Evolutionary conservation across 2,329 filamentous ascomycete genomes (phyloP), one percentile per base, ranked within the genome.

Genomic region (Venturia carpophila): DNA sequence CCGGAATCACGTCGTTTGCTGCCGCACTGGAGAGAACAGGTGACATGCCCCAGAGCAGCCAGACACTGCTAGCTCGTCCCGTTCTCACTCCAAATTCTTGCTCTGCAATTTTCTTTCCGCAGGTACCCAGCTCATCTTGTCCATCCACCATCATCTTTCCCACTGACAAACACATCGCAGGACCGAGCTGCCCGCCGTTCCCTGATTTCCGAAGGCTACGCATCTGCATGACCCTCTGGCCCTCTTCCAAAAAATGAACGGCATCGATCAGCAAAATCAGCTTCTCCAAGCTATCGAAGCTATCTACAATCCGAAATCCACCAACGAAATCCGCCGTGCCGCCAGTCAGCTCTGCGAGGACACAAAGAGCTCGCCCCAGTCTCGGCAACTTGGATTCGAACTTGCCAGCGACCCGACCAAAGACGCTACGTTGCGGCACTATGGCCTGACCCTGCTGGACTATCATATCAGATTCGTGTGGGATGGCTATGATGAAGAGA

Each of bases 401-500:
- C 84, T 99, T 67, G 92, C 92, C 56, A 85, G 85, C 69, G 87
- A 94, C 75, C 83, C 82, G 71, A 80, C 83, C 45, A 91, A 95
- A 73, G 84, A 90, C 64, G 85, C 91, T 49, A 84, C 94, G 64
- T 89, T 97, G 65, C 89, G 94, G 70, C 92, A 97, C 78, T 99
- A 95, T 75, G 94, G 92, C 66, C 83, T 99, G 41, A 95, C 92
- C 37, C 83, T 99, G 65, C 84, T 99, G 69, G 93, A 97, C 72
- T 89, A 95, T 76, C 87, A 91, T 58, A 88, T 97, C 74, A 90
- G 88, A 70, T 92, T 96, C 76, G 87, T 85, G 70, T 96, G 92
- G 85, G 83, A 87, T 43, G 84, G 88, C 61, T 92, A 92, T 72
- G 84, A 82, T 24, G 76, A 82, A 37, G 84, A 87, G 27, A 87